Base-by-base conservation (phyloP, 2,329 filamentous ascomycete genomes). In the Keithomyces neogunnii region DNA sequence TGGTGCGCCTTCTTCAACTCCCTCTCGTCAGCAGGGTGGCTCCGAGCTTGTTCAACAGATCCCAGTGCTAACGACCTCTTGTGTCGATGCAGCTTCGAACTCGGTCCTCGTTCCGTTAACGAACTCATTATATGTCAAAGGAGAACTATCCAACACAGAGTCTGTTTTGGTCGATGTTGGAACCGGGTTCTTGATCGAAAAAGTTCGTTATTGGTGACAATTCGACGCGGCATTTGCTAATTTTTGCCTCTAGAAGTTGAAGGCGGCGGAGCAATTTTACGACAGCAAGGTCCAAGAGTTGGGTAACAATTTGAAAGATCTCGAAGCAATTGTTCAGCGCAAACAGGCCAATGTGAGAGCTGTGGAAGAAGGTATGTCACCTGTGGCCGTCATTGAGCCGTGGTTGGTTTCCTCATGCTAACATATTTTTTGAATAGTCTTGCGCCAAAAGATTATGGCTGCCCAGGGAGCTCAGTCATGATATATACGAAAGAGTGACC, bases 101-200 rank as follows among this genome's bases (percentile, higher is more conserved):
- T 75, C 70, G 6, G 86, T 97, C 46, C 80, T 99, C 26, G 89
- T 99, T n/a, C 93, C 95, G 0, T 72, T 99, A 55, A 99, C 93
- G 10, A 93, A 88, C 61, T 96, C 91, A 1, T 79, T 99, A 32
- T 99, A 99, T 69, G 92, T 99, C 13, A 86, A 87, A 30, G 95
- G 92, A 33, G 84, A 80, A 39, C 75, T 97, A 40, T 78, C 86
- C 45, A 81, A 85, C 67, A 78, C 85, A 2, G 80, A 88, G 52
- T 84, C 83, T 55, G 89, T 96, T 5, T 76, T 97, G 53, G 89
- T 97, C 40, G 92, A 97, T 67, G 83, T 96, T 26, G 92, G 92
- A 26, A 97, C 92, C 1, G 92, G 92, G 0, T 97, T 95, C 67
- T 91, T 90, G 63, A 85, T 97, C 49, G 91, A 97, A 71, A 99